Base-by-base conservation (phyloP, 2,329 filamentous ascomycete species). In the Macrophomina tecta region DNA sequence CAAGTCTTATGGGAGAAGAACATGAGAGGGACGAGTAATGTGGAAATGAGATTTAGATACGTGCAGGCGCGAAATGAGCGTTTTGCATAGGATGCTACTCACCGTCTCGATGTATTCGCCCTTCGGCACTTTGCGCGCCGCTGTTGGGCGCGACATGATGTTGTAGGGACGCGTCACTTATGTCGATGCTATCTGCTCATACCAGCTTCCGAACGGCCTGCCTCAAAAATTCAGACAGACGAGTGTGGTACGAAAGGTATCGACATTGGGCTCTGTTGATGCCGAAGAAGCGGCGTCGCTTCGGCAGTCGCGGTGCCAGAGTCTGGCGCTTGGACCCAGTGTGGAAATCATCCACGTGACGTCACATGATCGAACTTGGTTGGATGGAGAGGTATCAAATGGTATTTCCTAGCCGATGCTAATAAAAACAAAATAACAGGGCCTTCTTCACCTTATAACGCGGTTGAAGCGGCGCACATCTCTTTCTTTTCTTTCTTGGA, bases 101-200 rank as follows among this genome's bases (percentile, higher is more conserved):
- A 97, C 94, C 64, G 95, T 99, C 81, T 97, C 94, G 69, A 99
- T 97, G 78, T 97, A 98, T 80, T 97, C 94, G 80, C 92, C 92
- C 81, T 93, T 97, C 9, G 87, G 85, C 61, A 89, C 84, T 76
- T 94, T 91, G 73, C 79, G 72, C 16, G 68, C 71, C 4, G 79
- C 75, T 18, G 74, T 71, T 8, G 82, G 79, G 42, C 82, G 75
- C 18, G 82, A 82, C 78, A 82, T 82, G 56, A 48, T 61, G 56
- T 5, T 9, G 56, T 9, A 52, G 1, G 12, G 36, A 69, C 30
- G 48, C 16, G 40, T 61, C 16, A 23, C 23, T 34, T 14, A 46
- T 12, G 56, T 12, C 8, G 8, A 40, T 46, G 40, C 40, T 61
- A 61, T 48, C 40, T 61, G 56, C 9, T 45, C 56, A 61, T 48